Conservation (phyloP, 176 grass and related monocot species). For the Tuctoria greenei region DNA sequence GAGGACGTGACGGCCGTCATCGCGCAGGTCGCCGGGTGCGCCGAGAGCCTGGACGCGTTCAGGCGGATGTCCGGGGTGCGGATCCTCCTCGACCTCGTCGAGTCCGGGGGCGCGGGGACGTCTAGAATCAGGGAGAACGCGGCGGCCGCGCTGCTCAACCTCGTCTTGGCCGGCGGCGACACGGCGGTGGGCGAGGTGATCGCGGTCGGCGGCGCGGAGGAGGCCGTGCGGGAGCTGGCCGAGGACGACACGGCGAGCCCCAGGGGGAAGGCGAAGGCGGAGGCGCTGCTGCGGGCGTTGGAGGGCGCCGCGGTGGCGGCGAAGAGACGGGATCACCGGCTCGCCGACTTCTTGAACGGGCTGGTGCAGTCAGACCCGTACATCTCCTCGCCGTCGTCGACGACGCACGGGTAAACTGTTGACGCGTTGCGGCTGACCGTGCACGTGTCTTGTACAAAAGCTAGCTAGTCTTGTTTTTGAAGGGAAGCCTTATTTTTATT, state of each 20-base stretch:
- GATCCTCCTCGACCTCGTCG: conserved; percentile 72
- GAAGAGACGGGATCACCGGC: conserved; percentile 32
- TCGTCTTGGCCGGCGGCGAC: conserved; percentile 72
- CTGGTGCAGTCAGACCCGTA: conserved; percentile 45
- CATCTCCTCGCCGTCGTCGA: conserved; percentile 53
- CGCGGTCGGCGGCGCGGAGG: conserved; percentile 54
- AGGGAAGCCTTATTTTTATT: too few relatives aligned
- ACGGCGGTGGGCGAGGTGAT: conserved; percentile 47
- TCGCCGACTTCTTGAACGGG: conserved; percentile 49
- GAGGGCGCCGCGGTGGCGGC: conserved; percentile 23
- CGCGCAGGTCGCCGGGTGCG: conserved; percentile 86
- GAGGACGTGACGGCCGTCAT: conserved; percentile 89
- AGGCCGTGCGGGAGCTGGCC: conserved; percentile 52
- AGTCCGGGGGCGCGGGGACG: conserved; percentile 29
- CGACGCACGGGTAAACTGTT: conserved; percentile 34
- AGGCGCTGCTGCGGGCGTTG: conserved; percentile 56
- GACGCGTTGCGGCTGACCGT: too few relatives aligned
- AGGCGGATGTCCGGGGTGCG: conserved; percentile 56
- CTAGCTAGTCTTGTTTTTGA: too few relatives aligned
- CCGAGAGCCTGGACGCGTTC: conserved; percentile 74
- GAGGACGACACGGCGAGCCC: conserved; percentile 41
- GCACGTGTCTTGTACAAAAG: too few relatives aligned
- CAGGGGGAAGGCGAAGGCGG: conserved; percentile 75
- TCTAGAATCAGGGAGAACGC: conserved; percentile 73
- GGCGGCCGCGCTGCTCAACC: conserved; percentile 67